A percentile compares a stretch with the other conserved stretches of the same genome.
phyloP scores from a whole-genome alignment of 2,329 filamentous ascomycete species.

The Epichloe sylvatica region DNA sequence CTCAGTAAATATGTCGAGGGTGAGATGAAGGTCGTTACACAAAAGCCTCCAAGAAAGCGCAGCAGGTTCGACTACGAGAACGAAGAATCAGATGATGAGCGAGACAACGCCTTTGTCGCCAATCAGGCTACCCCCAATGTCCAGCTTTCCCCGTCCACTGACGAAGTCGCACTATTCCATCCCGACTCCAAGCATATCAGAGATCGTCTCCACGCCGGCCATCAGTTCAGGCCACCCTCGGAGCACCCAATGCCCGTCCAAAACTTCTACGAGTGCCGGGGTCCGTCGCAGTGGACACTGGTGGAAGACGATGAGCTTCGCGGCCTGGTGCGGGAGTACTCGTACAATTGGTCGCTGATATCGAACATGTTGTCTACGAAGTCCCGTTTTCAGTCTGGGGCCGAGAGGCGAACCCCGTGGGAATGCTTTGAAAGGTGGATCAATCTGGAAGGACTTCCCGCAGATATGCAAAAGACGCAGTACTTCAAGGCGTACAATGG shows the following conservation, averaged over 20 bases:
- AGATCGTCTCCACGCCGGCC: conserved; percentile 77
- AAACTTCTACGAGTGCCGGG: conserved; percentile 76
- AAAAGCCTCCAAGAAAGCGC: conserved; percentile 55
- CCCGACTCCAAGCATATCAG: conserved; percentile 80
- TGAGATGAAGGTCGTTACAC: conserved; percentile 55
- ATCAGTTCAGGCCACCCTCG: conserved; percentile 84
- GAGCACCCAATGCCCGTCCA: conserved; percentile 84
- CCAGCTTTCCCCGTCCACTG: conserved; percentile 52
- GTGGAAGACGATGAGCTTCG: conserved; percentile 84
- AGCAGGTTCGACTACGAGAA: conserved; percentile 73
- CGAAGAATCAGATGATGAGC: conserved; percentile 52
- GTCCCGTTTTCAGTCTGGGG: conserved; percentile 68
- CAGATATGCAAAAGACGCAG: conserved; percentile 87
- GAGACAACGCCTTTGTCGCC: conserved; percentile 40
- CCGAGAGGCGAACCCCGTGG: conserved; percentile 87
- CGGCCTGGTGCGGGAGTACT: conserved; percentile 74
- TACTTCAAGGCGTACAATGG: conserved; percentile 70
- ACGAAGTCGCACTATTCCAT: conserved; percentile 74
- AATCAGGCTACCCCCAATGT: conserved; percentile 32
- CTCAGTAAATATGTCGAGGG: conserved; percentile 79
- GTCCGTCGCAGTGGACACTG: conserved; percentile 80
- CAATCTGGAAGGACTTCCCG: conserved; percentile 73
- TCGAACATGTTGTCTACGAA: conserved; percentile 62
- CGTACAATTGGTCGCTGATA: conserved; percentile 96
- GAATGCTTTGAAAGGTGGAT: conserved; percentile 98